Evolutionary conservation across 176 grass and related monocot genomes (phyloP), one percentile per base, ranked within the genome.

Genomic region (Raddia distichophylla): DNA sequence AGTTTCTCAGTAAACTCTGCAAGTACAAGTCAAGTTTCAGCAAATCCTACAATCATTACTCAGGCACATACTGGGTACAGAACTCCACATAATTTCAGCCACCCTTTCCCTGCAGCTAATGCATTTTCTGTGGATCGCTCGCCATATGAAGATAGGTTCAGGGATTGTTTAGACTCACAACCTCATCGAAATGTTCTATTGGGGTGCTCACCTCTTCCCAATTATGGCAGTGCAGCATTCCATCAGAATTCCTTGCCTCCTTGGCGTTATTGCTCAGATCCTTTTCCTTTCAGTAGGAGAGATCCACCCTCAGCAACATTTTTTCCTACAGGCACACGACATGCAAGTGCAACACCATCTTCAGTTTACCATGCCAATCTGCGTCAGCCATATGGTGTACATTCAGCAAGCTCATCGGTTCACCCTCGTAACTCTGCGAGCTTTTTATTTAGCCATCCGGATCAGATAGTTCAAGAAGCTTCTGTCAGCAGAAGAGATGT

Each of bases 221-320:
- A 51, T 67, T 60, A 73, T 76, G 35, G 67, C 59, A 62, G n/a
- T 77, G 53, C 60, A 76, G 84, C 46, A 61, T 76, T 87, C 49
- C 27, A 35, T 76, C 87, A 80, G 48, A 67, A 84, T 68, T 69
- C 43, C 0, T 22, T 6, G 11, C 17, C 59, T 62, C 52, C 62
- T 69, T 75, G 83, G 70, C 48, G 12, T 61, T 60, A 72, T 89
- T 87, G 73, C 53, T 77, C 83, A 50, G 51, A 71, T 77, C 75
- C 66, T 40, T 64, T 63, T 73, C 75, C 76, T 40, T 64, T 57
- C 53, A 35, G 52, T 76, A 70, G 51, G 27, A 63, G 10, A 20
- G 74, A 61, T 42, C 35, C 80, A 67, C 45, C 56, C 35, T 76
- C 45, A 68, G 54, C 54, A 10, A 48, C 80, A 50, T 62, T 83